phyloP scores from a whole-genome alignment of 2,329 filamentous ascomycete genomes.

The Coniosporium tulheliwenetii region DNA sequence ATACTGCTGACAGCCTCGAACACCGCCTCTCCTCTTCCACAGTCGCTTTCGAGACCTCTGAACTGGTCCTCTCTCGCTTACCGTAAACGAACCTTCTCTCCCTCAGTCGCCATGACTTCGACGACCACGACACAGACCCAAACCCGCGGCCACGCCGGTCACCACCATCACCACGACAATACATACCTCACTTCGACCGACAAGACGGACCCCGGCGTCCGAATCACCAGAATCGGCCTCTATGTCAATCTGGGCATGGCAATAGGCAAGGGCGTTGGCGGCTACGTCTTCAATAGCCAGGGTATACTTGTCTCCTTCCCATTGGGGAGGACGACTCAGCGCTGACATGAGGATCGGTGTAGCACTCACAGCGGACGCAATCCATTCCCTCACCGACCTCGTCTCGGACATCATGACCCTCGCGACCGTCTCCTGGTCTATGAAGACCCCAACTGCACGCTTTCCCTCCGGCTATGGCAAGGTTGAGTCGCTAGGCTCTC shows the following conservation, averaged over 20 bases:
- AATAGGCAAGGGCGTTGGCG: slow-evolving; percentile 78
- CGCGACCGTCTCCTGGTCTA: slow-evolving; percentile 83
- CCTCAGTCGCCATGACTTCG: neutral
- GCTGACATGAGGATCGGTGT: too few species aligned
- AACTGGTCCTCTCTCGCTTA: slow-evolving; percentile 23
- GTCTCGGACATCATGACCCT: slow-evolving; percentile 91
- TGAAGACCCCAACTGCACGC: slow-evolving; percentile 65
- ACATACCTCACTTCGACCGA: slow-evolving; percentile 66
- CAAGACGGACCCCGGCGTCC: slow-evolving; percentile 83
- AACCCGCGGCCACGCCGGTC: slow-evolving; percentile 15
- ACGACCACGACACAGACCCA: neutral
- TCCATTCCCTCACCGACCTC: slow-evolving; percentile 89
- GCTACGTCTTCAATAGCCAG: slow-evolving; percentile 34
- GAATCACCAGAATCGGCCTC: slow-evolving; percentile 79
- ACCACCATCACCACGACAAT: slow-evolving; percentile 71
- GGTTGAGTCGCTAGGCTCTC: slow-evolving; percentile 85
- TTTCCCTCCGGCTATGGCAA: slow-evolving; percentile 94
- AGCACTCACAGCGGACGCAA: slow-evolving; percentile 80
- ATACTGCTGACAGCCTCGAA: too few species aligned
- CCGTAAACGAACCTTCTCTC: neutral
- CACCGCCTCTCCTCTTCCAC: too few species aligned
- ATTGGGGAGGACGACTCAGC: too few species aligned
- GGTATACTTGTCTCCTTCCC: slow-evolving; percentile 12
- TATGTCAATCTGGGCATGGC: slow-evolving; percentile 92
- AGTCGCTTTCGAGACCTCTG: too few species aligned